phyloP scores from a whole-genome alignment of 139 green algal species.

The Chlorella sorokiniana region DNA sequence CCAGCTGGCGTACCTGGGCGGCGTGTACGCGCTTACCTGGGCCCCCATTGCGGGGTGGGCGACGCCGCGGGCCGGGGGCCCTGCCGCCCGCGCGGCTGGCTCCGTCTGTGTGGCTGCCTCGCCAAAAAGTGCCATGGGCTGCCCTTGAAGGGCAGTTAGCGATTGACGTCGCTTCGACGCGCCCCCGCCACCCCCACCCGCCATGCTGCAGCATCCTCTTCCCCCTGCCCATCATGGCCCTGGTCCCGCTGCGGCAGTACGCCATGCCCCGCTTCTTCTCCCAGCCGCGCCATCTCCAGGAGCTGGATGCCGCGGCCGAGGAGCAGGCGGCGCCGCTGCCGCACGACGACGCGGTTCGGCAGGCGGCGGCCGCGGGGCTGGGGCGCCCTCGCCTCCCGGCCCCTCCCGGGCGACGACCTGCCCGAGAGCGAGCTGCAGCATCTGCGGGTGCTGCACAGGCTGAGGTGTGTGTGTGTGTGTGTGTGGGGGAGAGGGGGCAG shows the following conservation, averaged over 20 bases:
- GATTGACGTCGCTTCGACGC: not conserved
- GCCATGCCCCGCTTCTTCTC: slow-evolving; percentile 68
- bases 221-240: slow-evolving; percentile 81
- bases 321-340: slow-evolving; percentile 55
- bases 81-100: not conserved
- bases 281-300: slow-evolving; percentile 41
- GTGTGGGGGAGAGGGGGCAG: not conserved
- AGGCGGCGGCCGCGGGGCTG: not conserved
- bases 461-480: not conserved
- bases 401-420: not conserved
- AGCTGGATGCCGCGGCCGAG: slow-evolving; percentile 71
- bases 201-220: slow-evolving; percentile 65
- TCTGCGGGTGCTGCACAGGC: slow-evolving; percentile 16
- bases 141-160: not conserved
- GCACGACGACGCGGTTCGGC: slow-evolving; percentile 21
- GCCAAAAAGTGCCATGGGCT: too few relatives aligned
- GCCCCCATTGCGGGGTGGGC: slow-evolving; percentile 42
- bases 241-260: slow-evolving; percentile 78
- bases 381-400: not conserved
- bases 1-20: slow-evolving; percentile 55
- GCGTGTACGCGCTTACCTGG: slow-evolving; percentile 70
- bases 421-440: not conserved
- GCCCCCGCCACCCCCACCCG: too few relatives aligned
- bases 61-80: not conserved
- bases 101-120: not conserved